These are phyloP conservation scores for Zymoseptoria brevis DNA, from an alignment of 2,329 filamentous ascomycete genomes.

Conservation along the genomic window DNA sequence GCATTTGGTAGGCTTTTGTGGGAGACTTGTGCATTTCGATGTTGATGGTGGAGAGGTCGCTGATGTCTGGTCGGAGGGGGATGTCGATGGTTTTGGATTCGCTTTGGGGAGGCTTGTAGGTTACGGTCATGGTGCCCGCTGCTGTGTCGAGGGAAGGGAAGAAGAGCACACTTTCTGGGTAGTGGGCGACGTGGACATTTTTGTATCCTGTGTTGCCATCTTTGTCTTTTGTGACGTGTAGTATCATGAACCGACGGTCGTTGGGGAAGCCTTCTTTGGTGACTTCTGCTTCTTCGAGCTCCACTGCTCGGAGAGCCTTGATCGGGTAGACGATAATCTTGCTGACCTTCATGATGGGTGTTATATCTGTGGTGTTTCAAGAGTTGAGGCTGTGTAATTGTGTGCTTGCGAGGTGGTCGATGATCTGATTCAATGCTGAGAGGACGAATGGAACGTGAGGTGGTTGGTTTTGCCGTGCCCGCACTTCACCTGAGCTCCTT, in stretches of 20 bases:
- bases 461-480: neutral
- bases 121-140: conserved; percentile 31
- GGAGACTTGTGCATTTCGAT: conserved; percentile 39
- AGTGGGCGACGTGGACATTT: conserved; percentile 37
- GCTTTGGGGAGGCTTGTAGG: conserved; percentile 29
- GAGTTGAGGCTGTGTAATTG: neutral
- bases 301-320: conserved; percentile 38
- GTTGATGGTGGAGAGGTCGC: conserved; percentile 30
- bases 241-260: conserved; percentile 38
- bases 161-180: conserved; percentile 37
- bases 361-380: neutral
- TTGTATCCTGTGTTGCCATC: conserved; percentile 23
- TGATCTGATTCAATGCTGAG: neutral
- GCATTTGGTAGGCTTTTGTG: conserved; percentile 39
- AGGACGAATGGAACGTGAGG: neutral
- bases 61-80: conserved; percentile 33
- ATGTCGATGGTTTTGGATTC: conserved; percentile 29
- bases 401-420: neutral
- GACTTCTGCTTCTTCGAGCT: conserved; percentile 32
- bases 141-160: conserved; percentile 30
- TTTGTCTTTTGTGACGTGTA: conserved; percentile 30
- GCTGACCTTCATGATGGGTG: conserved; percentile 21
- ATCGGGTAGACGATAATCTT: conserved; percentile 43
- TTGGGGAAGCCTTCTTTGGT: conserved; percentile 40
- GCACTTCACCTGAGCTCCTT: neutral